phyloP scores from a whole-genome alignment of 2,329 filamentous ascomycete genomes.

The Aureobasidium zeae region DNA sequence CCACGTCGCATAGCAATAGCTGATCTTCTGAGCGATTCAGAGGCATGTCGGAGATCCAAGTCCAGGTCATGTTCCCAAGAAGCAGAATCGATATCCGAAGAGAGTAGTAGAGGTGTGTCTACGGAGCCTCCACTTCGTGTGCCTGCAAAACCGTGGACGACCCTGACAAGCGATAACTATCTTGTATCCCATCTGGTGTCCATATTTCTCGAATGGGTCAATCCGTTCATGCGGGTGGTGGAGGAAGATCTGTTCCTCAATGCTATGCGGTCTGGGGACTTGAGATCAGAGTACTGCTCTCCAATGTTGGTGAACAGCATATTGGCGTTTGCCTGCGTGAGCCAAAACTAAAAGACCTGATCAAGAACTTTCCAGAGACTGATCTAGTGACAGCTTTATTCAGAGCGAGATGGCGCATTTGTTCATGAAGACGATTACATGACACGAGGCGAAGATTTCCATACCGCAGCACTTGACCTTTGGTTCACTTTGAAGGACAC shows the following conservation, averaged over 20 bases:
- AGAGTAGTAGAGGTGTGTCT: too few species aligned
- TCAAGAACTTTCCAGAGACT: neutral
- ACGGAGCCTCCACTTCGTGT: constrained; percentile 19
- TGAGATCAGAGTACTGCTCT: constrained; percentile 26
- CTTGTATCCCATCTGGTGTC: constrained; percentile 29
- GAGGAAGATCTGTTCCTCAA: constrained; percentile 29
- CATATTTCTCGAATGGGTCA: constrained; percentile 17
- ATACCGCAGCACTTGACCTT: constrained; percentile 15
- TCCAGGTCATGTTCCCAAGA: neutral
- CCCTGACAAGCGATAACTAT: constrained; percentile 21
- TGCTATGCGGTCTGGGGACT: constrained; percentile 28
- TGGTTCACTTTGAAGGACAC: constrained; percentile 15
- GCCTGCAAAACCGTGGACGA: constrained; percentile 27
- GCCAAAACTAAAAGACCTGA: too few species aligned
- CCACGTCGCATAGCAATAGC: neutral
- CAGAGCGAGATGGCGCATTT: constrained; percentile 15
- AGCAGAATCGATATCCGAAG: too few species aligned
- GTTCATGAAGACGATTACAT: constrained; percentile 9
- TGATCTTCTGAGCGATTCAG: constrained; percentile 1
- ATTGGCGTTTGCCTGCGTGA: constrained; percentile 19
- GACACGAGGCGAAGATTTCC: constrained; percentile 16
- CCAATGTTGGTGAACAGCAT: constrained; percentile 31
- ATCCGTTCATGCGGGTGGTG: constrained; percentile 27
- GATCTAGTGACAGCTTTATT: constrained; percentile 7
- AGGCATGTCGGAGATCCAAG: too few species aligned